These are phyloP conservation scores for Reutealis trisperma DNA, from an alignment of 345 rosid species.

Conservation along the genomic window DNA sequence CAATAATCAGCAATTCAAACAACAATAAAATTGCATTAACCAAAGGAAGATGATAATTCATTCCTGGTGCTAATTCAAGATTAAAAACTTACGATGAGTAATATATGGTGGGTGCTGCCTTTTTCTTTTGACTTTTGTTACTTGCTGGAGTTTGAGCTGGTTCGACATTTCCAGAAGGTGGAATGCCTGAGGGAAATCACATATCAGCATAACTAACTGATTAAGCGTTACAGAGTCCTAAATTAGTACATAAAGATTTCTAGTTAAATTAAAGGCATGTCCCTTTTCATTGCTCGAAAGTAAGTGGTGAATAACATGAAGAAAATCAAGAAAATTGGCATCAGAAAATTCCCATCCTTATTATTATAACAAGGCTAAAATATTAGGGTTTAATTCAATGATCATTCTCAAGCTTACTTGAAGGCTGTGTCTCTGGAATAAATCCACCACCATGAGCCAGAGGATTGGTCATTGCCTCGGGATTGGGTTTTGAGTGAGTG, in stretches of 20 bases:
- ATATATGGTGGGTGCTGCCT: conserved; percentile 56
- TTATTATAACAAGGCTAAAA: neutral
- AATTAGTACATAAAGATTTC: neutral
- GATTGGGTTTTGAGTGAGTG: conserved; percentile 53
- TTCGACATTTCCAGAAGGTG: conserved; percentile 36
- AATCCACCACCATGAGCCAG: conserved; percentile 85
- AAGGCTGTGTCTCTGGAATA: conserved; percentile 73
- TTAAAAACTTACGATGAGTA: conserved; percentile 71
- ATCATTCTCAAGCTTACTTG: conserved; percentile 43
- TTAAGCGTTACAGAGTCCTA: neutral
- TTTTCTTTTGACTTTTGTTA: conserved; percentile 53
- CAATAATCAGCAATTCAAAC: neutral
- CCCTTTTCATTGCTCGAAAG: neutral
- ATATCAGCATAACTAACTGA: too few species aligned
- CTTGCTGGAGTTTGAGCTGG: conserved; percentile 38
- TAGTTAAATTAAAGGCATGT: neutral
- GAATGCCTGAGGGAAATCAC: conserved; percentile 35
- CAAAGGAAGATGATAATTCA: neutral
- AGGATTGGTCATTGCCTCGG: conserved; percentile 79
- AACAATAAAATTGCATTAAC: too few species aligned
- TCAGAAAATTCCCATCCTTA: neutral
- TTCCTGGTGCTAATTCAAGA: neutral
- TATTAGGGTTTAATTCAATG: neutral
- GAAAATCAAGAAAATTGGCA: neutral
- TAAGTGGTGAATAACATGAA: neutral